phyloP scores from a whole-genome alignment of 768 basidiomycete genomes.

The Pulveroboletus ravenelii region DNA sequence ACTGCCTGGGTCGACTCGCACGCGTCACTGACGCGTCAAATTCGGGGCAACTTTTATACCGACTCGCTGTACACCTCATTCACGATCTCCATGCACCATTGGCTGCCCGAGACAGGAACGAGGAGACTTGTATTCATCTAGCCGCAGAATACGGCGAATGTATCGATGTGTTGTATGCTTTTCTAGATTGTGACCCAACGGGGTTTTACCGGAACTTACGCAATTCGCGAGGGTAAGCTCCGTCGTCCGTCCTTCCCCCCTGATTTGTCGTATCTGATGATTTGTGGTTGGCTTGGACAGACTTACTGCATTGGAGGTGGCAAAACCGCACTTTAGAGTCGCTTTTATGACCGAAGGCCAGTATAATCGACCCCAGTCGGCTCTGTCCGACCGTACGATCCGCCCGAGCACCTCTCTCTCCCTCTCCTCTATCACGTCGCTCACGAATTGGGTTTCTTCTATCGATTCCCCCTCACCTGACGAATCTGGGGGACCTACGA shows the following conservation, averaged over 20 bases:
- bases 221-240: constrained; percentile 66
- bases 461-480: constrained; percentile 13
- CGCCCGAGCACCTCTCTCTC: constrained; percentile 40
- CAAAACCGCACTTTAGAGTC: constrained; percentile 58
- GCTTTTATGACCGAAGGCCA: constrained; percentile 55
- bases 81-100: constrained; percentile 66
- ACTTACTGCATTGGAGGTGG: constrained; percentile 63
- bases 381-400: constrained; percentile 52
- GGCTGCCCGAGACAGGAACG: constrained; percentile 57
- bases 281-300: constrained; percentile 3
- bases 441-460: constrained; percentile 31
- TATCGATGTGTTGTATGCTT: constrained; percentile 54
- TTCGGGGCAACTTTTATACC: constrained; percentile 40
- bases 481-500: constrained; percentile 31
- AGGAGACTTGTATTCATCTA: constrained; percentile 76
- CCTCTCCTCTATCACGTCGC: constrained; percentile 46
- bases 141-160: constrained; percentile 72
- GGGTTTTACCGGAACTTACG: constrained; percentile 54
- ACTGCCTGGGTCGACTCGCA: constrained; percentile 51
- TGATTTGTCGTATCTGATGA: neutral
- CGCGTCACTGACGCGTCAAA: constrained; percentile 33
- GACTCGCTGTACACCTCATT: constrained; percentile 64
- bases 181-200: constrained; percentile 61
- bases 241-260: neutral
- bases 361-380: constrained; percentile 45